A percentile compares a stretch with the other conserved stretches of the same genome.
These are phyloP conservation scores for Boletus bicolor DNA, from an alignment of 768 basidiomycete genomes.

Conservation along the genomic window DNA sequence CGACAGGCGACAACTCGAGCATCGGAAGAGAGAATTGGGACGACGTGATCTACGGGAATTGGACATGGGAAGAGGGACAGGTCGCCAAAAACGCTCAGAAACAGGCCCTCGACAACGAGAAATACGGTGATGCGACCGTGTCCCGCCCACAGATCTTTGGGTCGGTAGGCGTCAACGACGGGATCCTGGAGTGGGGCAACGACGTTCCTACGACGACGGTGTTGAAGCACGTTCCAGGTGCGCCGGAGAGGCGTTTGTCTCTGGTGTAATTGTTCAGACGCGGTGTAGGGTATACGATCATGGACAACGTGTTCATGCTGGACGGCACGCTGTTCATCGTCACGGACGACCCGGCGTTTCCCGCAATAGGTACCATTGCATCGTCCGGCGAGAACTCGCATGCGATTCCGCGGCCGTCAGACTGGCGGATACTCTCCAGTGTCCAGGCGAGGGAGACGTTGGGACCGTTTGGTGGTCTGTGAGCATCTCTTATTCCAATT, in stretches of 20 bases:
- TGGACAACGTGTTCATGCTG: constrained; percentile 77
- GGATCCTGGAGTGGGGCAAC: constrained; percentile 53
- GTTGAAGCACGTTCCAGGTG: constrained; percentile 65
- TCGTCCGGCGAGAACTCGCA: constrained; percentile 35
- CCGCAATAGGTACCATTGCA: constrained; percentile 48
- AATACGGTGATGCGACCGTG: constrained; percentile 25
- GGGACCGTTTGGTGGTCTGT: constrained; percentile 56
- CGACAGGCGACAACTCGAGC: constrained; percentile 9
- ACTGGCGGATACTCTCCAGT: constrained; percentile 60
- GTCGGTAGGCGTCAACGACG: constrained; percentile 44
- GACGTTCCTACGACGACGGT: constrained; percentile 55
- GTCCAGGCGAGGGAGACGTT: constrained; percentile 46
- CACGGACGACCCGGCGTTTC: constrained; percentile 63
- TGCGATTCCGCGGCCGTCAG: constrained; percentile 43
- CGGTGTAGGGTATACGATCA: constrained; percentile 69
- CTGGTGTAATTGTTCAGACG: not conserved
- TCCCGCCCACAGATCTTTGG: constrained; percentile 21
- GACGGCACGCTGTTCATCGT: constrained; percentile 75
- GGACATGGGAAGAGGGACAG: constrained; percentile 60
- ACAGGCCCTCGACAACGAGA: constrained; percentile 35
- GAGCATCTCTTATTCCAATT: constrained; percentile 20
- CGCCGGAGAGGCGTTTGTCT: constrained; percentile 5
- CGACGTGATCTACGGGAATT: constrained; percentile 61
- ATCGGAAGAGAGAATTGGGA: constrained; percentile 53
- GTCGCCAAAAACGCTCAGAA: constrained; percentile 56